Evolutionary conservation across 2,329 filamentous ascomycete species (phyloP).

Genomic region (Triangularia verruculosa): DNA sequence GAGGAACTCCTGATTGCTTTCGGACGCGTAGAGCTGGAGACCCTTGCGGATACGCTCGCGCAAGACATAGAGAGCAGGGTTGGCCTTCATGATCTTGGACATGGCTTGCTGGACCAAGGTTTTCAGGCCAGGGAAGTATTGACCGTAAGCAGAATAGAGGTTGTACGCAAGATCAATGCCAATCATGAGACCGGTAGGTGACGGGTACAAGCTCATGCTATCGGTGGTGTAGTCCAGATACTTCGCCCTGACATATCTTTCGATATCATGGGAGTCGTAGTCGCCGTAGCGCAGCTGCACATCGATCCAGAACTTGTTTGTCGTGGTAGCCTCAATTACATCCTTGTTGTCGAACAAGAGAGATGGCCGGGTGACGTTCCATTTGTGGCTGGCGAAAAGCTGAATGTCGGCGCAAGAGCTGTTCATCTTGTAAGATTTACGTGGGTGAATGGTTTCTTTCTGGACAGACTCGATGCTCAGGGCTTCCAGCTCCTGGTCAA

Average conservation of each 20-base stretch:
- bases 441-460: slow-evolving; percentile 97
- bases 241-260: slow-evolving; percentile 94
- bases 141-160: slow-evolving; percentile 94
- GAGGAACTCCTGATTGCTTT: slow-evolving; percentile 98
- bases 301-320: slow-evolving; percentile 99
- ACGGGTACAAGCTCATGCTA: slow-evolving; percentile 98
- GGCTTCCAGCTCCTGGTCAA: slow-evolving; percentile 94
- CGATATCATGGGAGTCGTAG: slow-evolving; percentile 98
- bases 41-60: slow-evolving; percentile 98
- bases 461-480: slow-evolving; percentile 96
- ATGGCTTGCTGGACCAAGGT: slow-evolving; percentile 95
- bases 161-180: slow-evolving; percentile 98
- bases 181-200: slow-evolving; percentile 94
- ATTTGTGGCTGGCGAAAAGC: slow-evolving; percentile 95
- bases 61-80: slow-evolving; percentile 91
- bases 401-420: slow-evolving; percentile 97
- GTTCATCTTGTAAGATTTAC: slow-evolving; percentile 99
- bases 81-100: slow-evolving; percentile 99
- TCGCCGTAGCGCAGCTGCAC: slow-evolving; percentile 95
- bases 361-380: slow-evolving; percentile 94
- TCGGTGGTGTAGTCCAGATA: slow-evolving; percentile 99
- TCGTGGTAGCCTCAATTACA: slow-evolving; percentile 86
- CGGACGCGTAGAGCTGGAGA: slow-evolving; percentile 94
- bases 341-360: slow-evolving; percentile 96
- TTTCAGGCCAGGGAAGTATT: slow-evolving; percentile 98